A percentile compares a stretch with the other conserved stretches of the same genome.
Conservation (phyloP, 768 basidiomycete genomes). For the Hypsizygus marmoreus region DNA sequence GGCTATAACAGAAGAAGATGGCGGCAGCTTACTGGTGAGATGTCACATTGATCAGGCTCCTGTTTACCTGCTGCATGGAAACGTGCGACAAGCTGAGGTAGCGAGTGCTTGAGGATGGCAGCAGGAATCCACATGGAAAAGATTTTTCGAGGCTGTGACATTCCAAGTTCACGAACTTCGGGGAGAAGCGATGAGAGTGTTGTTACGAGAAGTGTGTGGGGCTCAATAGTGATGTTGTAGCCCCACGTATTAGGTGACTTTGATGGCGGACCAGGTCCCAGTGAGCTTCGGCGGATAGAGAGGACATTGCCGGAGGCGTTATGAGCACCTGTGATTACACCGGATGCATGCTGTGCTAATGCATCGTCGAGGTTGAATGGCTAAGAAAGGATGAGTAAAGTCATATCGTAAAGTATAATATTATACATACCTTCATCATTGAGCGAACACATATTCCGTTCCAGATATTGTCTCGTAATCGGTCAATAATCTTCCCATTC, state of each 20-base stretch:
- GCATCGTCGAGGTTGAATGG: too few species aligned
- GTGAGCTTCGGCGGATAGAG: neutral
- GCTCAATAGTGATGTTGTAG: neutral
- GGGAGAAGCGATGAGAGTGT: neutral
- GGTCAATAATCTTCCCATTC: slow-evolving; percentile 53
- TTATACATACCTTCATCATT: slow-evolving; percentile 28
- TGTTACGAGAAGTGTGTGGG: neutral
- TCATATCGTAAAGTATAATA: too few species aligned
- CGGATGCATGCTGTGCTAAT: too few species aligned
- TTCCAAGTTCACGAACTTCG: neutral
- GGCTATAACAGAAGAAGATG: too few species aligned
- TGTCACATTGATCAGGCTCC: too few species aligned
- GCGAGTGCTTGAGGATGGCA: neutral
- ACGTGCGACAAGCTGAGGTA: neutral
- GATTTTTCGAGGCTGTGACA: neutral
- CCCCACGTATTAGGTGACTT: neutral
- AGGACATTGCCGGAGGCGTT: neutral
- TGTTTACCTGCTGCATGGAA: neutral
- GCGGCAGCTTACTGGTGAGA: neutral
- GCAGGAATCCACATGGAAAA: neutral
- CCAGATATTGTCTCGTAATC: slow-evolving; percentile 62
- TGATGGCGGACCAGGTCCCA: neutral
- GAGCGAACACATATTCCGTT: slow-evolving; percentile 50
- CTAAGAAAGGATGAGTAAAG: too few species aligned
- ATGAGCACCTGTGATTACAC: too few species aligned